phyloP scores from a whole-genome alignment of 305 asterid genomes.

The Fraxinus xanthoxyloides region DNA sequence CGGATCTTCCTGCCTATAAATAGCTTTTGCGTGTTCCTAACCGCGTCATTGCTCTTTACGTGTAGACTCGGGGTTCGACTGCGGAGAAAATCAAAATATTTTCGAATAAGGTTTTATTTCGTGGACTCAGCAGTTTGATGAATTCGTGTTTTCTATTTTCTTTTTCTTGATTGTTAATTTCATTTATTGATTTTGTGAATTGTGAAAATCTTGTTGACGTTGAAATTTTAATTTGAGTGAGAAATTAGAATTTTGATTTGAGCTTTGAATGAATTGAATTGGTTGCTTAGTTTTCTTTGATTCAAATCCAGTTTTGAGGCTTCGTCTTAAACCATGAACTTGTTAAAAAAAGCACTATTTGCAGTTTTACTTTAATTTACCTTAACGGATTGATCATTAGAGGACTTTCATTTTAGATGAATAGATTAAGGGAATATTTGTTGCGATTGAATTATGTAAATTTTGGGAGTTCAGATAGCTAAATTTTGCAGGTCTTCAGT shows the following conservation, averaged over 20 bases:
- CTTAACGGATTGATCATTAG: conserved; percentile 13
- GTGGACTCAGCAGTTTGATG: conserved; percentile 16
- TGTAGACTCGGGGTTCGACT: not conserved
- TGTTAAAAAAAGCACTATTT: not conserved
- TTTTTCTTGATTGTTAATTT: not conserved
- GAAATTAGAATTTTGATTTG: conserved; percentile 3
- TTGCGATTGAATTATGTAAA: not conserved
- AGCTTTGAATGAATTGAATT: not conserved
- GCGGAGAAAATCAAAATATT: conserved; percentile 26
- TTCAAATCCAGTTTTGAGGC: not conserved
- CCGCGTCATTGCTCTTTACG: conserved; percentile 20
- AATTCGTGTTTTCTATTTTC: not conserved
- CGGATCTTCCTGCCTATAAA: conserved; percentile 40
- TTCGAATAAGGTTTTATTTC: conserved; percentile 35
- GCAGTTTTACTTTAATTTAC: not conserved
- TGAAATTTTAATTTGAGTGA: not conserved
- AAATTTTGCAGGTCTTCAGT: not conserved
- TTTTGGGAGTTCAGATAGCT: not conserved
- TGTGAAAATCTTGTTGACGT: not conserved
- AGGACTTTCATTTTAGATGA: not conserved
- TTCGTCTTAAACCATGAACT: not conserved
- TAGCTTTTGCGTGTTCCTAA: conserved; percentile 3
- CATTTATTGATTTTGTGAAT: not conserved
- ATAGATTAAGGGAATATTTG: not conserved
- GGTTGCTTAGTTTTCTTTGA: not conserved